Percentiles rank a stretch among this genome's conserved stretches.
phyloP scores from a whole-genome alignment of 2,329 filamentous ascomycete species.

The Calonectria ilicicola region DNA sequence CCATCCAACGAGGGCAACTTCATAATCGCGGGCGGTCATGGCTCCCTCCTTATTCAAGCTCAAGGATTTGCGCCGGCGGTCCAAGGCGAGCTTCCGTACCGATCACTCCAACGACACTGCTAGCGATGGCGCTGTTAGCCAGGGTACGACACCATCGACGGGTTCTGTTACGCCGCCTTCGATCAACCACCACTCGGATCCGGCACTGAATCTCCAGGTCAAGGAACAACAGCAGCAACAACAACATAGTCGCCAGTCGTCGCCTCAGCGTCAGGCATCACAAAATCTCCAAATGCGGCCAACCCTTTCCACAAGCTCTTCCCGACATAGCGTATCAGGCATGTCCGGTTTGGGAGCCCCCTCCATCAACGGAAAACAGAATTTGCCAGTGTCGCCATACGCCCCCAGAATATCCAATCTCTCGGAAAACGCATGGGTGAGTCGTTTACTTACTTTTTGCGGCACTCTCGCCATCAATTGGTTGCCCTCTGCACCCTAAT shows the following conservation, averaged over 20 bases:
- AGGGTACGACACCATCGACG: constrained; percentile 72
- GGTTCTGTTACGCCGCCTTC: constrained; percentile 82
- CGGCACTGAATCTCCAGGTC: constrained; percentile 71
- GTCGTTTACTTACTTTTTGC: constrained; percentile 48
- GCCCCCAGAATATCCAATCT: constrained; percentile 85
- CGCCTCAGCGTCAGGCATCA: constrained; percentile 34
- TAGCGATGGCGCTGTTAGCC: constrained; percentile 68
- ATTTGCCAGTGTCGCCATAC: constrained; percentile 78
- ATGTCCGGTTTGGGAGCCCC: constrained; percentile 72
- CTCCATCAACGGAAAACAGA: constrained; percentile 64
- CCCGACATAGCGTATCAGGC: constrained; percentile 73
- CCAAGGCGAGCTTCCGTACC: constrained; percentile 78
- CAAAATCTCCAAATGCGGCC: constrained; percentile 50
- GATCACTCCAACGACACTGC: constrained; percentile 73
- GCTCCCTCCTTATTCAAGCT: constrained; percentile 74
- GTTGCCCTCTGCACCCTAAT: constrained; percentile 16
- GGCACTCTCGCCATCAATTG: constrained; percentile 20
- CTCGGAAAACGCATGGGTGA: constrained; percentile 86
- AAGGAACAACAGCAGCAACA: constrained; percentile 54
- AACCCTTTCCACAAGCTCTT: constrained; percentile 56
- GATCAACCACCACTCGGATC: constrained; percentile 74
- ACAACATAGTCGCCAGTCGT: constrained; percentile 24
- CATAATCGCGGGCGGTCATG: constrained; percentile 54
- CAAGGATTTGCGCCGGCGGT: constrained; percentile 81
- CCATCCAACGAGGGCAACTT: constrained; percentile 27